Conservation (phyloP, 441 rosid genomes). For the Manihot esculenta region DNA sequence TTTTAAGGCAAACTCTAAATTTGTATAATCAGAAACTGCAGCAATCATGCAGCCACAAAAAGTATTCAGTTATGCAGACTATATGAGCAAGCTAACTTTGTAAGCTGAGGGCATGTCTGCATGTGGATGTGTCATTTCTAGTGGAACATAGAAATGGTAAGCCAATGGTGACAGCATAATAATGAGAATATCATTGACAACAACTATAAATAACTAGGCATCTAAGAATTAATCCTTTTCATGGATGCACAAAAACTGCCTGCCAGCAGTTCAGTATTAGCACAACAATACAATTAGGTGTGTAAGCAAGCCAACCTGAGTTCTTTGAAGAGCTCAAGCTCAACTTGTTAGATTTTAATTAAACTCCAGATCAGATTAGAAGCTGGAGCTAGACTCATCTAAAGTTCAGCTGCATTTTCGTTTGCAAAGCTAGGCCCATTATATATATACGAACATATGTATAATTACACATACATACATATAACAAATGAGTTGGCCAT, state of each 20-base stretch:
- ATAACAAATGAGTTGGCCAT: no score
- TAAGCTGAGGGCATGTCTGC: background rate
- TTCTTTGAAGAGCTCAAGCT: no score
- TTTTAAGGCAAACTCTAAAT: background rate
- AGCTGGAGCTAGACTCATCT: no score
- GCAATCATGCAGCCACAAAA: conserved; percentile 1
- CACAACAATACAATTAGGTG: background rate
- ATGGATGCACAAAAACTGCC: background rate
- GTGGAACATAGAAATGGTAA: background rate
- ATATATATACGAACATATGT: no score
- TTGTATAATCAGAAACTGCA: background rate
- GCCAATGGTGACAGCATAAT: background rate
- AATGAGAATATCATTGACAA: background rate
- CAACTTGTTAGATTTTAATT: no score
- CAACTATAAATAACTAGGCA: background rate
- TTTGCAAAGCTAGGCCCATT: no score
- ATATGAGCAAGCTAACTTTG: background rate
- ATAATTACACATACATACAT: no score
- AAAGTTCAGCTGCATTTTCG: no score
- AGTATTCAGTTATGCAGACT: background rate
- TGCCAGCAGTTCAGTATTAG: background rate
- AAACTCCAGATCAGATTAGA: no score
- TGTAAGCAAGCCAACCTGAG: no score
- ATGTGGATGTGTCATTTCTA: background rate
- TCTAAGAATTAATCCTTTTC: background rate